Base-by-base conservation (phyloP, 306 rosid species). In the Cucurbita moschata region DNA sequence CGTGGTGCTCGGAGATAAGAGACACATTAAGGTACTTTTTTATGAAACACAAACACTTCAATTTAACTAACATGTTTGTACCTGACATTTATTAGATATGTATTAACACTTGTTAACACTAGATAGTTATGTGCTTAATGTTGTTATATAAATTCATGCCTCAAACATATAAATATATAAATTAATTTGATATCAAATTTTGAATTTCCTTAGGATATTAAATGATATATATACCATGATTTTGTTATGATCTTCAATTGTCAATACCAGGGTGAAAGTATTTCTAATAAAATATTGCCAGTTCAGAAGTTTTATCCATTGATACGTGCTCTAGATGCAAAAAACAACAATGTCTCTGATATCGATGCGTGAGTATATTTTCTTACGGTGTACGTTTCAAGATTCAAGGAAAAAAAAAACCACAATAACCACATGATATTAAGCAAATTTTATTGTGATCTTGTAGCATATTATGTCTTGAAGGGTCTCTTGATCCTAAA, bases 241-340 rank as follows among this genome's bases (percentile, higher is more conserved):
- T 66, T 23, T 19, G 13, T 39, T 4, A 2, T 54, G 52, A n/a
- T 13, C 54, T 72, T 39, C 66, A 21, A 44, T 23, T 75, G 43
- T 57, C 21, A 3, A 55, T 59, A 52, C 16, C 53, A 92, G 96
- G 98, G 96, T 50, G 56, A 63, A 21, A 84, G 92, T 54, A 90
- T 92, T 81, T 85, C 96, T 1, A 6, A 80, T 7, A 4, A 7
- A 53, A 43, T 6, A 6, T 73, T 88, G 54, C 83, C 86, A 8
- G 49, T 81, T 42, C 7, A 21, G 11, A 89, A 78, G 76, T 78
- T 80, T 56, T 85, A 81, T 73, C 90, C 92, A 0, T 65, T 89
- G 77, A 77, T 84, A 49, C 73, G 38, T 60, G 84, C 79, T 37
- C 75, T 5, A 8, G 65, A 82, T 61, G 96, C 85, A 7, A 75